These are phyloP conservation scores for Fraxinus excelsior DNA, from an alignment of 257 asterid species.

Conservation along the genomic window DNA sequence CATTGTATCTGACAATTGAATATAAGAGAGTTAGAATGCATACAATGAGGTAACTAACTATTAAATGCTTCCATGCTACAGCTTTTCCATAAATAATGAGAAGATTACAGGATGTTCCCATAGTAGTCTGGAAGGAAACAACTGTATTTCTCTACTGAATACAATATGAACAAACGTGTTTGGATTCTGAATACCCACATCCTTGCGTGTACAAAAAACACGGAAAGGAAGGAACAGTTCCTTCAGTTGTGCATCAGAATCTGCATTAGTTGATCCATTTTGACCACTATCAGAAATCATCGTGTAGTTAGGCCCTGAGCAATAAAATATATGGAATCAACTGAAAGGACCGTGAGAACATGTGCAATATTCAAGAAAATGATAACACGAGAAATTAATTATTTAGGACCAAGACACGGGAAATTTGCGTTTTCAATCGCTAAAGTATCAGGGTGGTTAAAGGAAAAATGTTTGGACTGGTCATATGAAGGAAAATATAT, in stretches of 20 bases:
- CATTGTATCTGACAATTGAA: slow-evolving; percentile 55
- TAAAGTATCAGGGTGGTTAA: background rate
- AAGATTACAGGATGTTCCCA: background rate
- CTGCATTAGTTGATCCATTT: slow-evolving; percentile 20
- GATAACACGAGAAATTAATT: background rate
- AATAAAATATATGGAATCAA: background rate
- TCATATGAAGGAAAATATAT: background rate
- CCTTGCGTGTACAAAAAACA: slow-evolving; percentile 74
- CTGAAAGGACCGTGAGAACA: slow-evolving; percentile 2
- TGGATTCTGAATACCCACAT: slow-evolving; percentile 42
- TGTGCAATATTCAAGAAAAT: background rate
- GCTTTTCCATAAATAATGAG: background rate
- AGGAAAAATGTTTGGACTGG: background rate
- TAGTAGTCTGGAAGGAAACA: background rate
- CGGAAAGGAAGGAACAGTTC: slow-evolving; percentile 80
- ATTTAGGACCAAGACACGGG: background rate
- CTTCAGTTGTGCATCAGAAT: slow-evolving; percentile 46
- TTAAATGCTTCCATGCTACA: background rate
- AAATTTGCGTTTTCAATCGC: background rate
- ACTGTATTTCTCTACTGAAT: background rate
- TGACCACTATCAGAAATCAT: slow-evolving; percentile 39
- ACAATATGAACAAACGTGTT: background rate
- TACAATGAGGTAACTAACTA: background rate
- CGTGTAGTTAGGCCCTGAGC: slow-evolving; percentile 46
- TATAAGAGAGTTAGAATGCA: background rate